A percentile compares a stretch with the other conserved stretches of the same genome.
These are phyloP conservation scores for Hypholoma fasciculare DNA, from an alignment of 768 basidiomycete genomes.

Conservation along the genomic window DNA sequence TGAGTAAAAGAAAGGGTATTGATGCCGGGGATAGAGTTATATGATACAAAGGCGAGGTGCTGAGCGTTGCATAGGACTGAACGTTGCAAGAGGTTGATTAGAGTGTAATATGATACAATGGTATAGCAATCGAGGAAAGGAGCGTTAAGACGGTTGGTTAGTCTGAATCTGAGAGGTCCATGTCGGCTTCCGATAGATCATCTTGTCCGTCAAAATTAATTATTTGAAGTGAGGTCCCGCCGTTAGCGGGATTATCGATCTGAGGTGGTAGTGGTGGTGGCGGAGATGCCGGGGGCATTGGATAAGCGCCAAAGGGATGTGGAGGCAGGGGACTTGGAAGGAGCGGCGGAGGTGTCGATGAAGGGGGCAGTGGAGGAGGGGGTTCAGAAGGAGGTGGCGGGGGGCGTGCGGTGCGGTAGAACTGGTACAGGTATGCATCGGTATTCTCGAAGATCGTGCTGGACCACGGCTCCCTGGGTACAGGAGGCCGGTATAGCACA, in stretches of 20 bases:
- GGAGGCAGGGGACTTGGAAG: constrained; percentile 10
- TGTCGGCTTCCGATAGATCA: constrained; percentile 27
- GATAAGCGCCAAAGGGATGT: constrained; percentile 1
- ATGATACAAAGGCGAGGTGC: too few relatives aligned
- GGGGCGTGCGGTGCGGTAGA: constrained; percentile 10
- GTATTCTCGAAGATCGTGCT: constrained; percentile 19
- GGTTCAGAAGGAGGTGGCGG: constrained; percentile 30
- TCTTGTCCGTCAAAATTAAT: constrained; percentile 3
- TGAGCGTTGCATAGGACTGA: too few relatives aligned
- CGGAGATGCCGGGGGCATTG: not conserved
- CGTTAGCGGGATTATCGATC: not conserved
- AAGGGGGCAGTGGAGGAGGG: constrained; percentile 37
- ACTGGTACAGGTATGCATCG: constrained; percentile 19
- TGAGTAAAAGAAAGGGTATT: too few relatives aligned
- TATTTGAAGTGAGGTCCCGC: too few relatives aligned
- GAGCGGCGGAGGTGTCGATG: constrained; percentile 21
- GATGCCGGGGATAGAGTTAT: too few relatives aligned
- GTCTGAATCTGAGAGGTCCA: constrained; percentile 38
- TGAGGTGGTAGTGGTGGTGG: constrained; percentile 9
- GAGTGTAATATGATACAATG: not conserved
- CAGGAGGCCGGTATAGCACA: constrained; percentile 31
- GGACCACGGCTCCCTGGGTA: constrained; percentile 21
- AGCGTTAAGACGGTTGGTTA: not conserved
- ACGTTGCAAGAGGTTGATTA: too few relatives aligned
- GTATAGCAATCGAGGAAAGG: not conserved